Evolutionary conservation across 2,329 filamentous ascomycete genomes (phyloP).

Genomic region (Fusarium praegraminearum): DNA sequence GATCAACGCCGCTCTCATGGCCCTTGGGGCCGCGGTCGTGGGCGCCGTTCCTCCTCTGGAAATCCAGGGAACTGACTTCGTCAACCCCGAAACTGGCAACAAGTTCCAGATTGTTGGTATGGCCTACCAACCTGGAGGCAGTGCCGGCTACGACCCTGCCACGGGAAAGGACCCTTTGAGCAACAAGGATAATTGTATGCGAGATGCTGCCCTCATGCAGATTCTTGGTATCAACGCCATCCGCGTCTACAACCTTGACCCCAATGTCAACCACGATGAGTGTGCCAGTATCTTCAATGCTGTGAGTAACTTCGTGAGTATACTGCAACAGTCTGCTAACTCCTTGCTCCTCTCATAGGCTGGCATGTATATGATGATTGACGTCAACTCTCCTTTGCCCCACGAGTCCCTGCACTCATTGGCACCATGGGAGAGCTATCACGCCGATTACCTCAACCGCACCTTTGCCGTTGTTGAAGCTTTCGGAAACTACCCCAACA

Average conservation of each 20-base stretch:
- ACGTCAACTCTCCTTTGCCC: conserved; percentile 73
- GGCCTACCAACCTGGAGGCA: conserved; percentile 77
- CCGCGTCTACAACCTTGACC: conserved; percentile 77
- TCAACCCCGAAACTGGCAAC: conserved; percentile 69
- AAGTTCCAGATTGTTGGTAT: conserved; percentile 75
- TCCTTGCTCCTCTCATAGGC: conserved; percentile 52
- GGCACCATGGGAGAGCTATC: conserved; percentile 71
- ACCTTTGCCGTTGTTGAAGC: conserved; percentile 76
- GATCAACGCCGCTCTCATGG: conserved; percentile 62
- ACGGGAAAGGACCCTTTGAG: conserved; percentile 70
- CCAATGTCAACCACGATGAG: conserved; percentile 73
- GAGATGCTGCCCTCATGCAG: conserved; percentile 75
- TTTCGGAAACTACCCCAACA: conserved; percentile 75
- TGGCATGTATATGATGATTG: conserved; percentile 76
- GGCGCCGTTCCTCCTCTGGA: conserved; percentile 69
- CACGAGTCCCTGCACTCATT: conserved; percentile 68
- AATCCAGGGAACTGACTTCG: conserved; percentile 68
- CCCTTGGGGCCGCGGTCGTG: conserved; percentile 64
- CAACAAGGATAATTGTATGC: conserved; percentile 67
- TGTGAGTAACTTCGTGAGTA: conserved; percentile 47
- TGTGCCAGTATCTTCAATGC: conserved; percentile 77
- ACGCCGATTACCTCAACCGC: conserved; percentile 70
- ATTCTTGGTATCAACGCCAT: conserved; percentile 74
- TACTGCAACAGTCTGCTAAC: conserved; percentile 7
- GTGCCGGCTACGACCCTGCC: conserved; percentile 69